Evolutionary conservation across 2,329 filamentous ascomycete genomes (phyloP), one percentile per base, ranked within the genome.

Genomic region (Aureobasidium zeae): DNA sequence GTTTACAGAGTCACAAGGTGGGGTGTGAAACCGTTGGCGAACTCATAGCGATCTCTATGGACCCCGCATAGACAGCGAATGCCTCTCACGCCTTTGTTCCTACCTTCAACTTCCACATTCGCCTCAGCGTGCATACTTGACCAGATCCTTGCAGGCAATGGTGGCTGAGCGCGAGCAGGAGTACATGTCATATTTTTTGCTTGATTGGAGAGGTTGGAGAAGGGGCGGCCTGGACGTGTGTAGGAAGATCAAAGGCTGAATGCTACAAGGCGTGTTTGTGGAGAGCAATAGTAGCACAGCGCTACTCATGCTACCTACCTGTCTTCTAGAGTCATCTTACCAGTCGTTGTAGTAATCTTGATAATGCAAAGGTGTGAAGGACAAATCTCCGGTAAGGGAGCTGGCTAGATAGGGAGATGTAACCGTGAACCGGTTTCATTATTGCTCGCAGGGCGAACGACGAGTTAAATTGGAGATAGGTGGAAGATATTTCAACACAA

Each of bases 391-490:
- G 37, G 37, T 28, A 41, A 41, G 37, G 37, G 37, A 25, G n/a
- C n/a, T 41, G 19, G 26, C 30, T 21, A 10, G 19, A 19, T 22
- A 10, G 17, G 17, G 13, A 24, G 24, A 41, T 13, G 28, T 25
- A 30, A 32, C 28, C 15, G 37, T 22, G 17, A 32, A 41, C 37
- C 37, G 37, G 37, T 32, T 41, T 41, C 37, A 41, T 41, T 41
- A 41, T 28, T 22, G 37, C 32, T 32, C 19, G 28, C 20, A 15
- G 37, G 20, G 37, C 37, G 28, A 41, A 41, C 37, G 32, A 26
- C 26, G 9, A 22, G 9, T 16, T 11, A 26, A 17, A 30, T 30
- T 39, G 25, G 36, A 39, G 19, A 12, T n/a, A n/a, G n/a, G n/a
- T 24, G 25, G 21, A 31, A 10, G 28, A 41, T 19, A 31, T 19